Evolutionary conservation across 495 filamentous ascomycete genomes (phyloP).

Genomic region (Aspergillus avenaceus): DNA sequence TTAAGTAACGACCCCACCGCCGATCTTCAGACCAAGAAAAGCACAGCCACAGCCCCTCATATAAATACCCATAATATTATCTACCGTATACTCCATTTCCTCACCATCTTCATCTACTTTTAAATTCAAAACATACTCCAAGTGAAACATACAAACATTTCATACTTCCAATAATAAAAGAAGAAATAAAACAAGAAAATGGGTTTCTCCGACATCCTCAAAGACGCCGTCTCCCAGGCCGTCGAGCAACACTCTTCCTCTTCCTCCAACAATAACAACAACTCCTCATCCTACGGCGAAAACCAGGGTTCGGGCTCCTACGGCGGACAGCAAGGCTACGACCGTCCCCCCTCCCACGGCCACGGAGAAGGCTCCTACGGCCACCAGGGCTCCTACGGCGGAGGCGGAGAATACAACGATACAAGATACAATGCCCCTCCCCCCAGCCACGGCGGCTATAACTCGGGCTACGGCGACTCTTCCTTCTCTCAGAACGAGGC

Average conservation of each 20-base stretch:
- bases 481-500: conserved; percentile 43
- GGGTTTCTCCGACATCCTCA: conserved; percentile 11
- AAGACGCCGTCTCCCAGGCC: background rate
- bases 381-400: conserved; percentile 10
- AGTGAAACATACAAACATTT: too few species aligned
- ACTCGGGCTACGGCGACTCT: conserved; percentile 6
- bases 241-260: background rate
- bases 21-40: background rate
- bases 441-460: conserved; percentile 8
- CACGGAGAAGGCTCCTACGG: conserved; percentile 2
- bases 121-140: too few species aligned
- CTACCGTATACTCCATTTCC: background rate
- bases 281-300: conserved; percentile 5
- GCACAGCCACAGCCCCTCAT: conserved; percentile 5
- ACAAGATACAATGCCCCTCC: conserved; percentile 5
- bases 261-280: background rate
- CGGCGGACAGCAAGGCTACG: conserved; percentile 6
- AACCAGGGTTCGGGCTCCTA: conserved; percentile 3
- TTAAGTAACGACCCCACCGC: background rate
- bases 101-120: background rate
- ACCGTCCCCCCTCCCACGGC: conserved; percentile 8
- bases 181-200: conserved; percentile 10
- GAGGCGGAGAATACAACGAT: background rate
- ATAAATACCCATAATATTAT: background rate
- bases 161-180: background rate